These are phyloP conservation scores for Ehretia macrophylla DNA, from an alignment of 257 asterid species.

Conservation along the genomic window DNA sequence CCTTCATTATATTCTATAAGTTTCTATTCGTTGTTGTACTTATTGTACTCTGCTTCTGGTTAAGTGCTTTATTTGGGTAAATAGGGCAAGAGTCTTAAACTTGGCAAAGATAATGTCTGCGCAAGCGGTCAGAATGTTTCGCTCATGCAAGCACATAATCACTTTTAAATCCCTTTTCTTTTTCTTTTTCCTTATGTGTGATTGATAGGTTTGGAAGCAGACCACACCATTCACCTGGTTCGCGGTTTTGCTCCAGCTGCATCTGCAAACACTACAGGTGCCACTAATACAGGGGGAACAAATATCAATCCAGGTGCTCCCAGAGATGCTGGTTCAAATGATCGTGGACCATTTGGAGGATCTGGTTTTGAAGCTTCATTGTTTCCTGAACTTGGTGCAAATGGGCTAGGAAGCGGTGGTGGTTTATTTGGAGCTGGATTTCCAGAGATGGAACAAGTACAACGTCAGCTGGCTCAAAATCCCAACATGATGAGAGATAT, in stretches of 20 bases:
- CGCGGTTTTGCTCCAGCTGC: constrained; percentile 32
- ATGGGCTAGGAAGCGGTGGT: constrained; percentile 30
- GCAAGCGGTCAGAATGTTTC: no score
- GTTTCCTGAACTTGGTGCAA: constrained; percentile 28
- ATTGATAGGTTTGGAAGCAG: constrained; percentile 29
- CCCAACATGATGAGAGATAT: constrained; percentile 41
- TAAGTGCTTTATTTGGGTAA: no score
- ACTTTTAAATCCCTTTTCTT: no score
- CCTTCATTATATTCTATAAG: no score
- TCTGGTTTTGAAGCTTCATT: constrained; percentile 32
- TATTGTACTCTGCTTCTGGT: no score
- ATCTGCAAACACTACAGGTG: constrained; percentile 18
- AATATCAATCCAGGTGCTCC: constrained; percentile 19
- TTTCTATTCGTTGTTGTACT: no score
- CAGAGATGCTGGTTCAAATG: constrained; percentile 20
- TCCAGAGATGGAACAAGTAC: constrained; percentile 33
- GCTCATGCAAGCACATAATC: not conserved
- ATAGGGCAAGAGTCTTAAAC: no score
- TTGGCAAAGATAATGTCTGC: no score
- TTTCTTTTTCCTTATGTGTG: not conserved
- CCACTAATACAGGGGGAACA: constrained; percentile 24
- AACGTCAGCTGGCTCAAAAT: constrained; percentile 32
- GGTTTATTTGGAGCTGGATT: constrained; percentile 36
- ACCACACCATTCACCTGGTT: constrained; percentile 40
- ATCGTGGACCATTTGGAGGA: constrained; percentile 26